Conservation (phyloP, 2,329 filamentous ascomycete species). For the Arthrobotrys iridis region DNA sequence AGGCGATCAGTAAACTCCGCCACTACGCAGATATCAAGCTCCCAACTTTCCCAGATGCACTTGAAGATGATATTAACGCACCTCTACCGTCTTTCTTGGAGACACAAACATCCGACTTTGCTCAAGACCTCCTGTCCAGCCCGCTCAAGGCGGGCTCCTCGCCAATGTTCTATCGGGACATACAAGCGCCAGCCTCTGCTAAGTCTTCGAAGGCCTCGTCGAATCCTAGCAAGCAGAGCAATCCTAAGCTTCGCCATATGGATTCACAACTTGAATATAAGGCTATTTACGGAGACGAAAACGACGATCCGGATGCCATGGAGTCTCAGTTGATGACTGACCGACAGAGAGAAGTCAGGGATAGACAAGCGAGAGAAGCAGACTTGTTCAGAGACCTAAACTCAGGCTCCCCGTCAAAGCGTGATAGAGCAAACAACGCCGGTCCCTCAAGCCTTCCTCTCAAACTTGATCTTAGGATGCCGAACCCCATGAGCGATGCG, state of each 20-base stretch:
- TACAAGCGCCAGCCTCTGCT: constrained; percentile 25
- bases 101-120: constrained; percentile 45
- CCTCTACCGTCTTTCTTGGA: constrained; percentile 55
- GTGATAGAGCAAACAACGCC: neutral
- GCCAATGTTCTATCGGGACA: constrained; percentile 39
- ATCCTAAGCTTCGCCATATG: constrained; percentile 67
- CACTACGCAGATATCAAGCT: constrained; percentile 67
- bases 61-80: constrained; percentile 62
- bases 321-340: constrained; percentile 79
- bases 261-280: constrained; percentile 84
- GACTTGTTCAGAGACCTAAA: constrained; percentile 44
- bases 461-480: constrained; percentile 45
- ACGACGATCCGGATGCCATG: constrained; percentile 66
- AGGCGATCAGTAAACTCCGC: constrained; percentile 71
- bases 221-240: constrained; percentile 42
- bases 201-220: constrained; percentile 56
- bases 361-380: constrained; percentile 73
- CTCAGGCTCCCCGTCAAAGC: constrained; percentile 7
- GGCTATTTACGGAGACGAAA: constrained; percentile 66
- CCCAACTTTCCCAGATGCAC: constrained; percentile 63
- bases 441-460: neutral
- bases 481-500: constrained; percentile 40
- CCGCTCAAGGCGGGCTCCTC: constrained; percentile 35
- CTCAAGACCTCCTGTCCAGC: constrained; percentile 34
- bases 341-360: constrained; percentile 78